Percentiles rank a stretch among this genome's conserved stretches.
These are phyloP conservation scores for Erigeron philadelphicus DNA, from an alignment of 140 eudicot genomes.

Conservation along the genomic window DNA sequence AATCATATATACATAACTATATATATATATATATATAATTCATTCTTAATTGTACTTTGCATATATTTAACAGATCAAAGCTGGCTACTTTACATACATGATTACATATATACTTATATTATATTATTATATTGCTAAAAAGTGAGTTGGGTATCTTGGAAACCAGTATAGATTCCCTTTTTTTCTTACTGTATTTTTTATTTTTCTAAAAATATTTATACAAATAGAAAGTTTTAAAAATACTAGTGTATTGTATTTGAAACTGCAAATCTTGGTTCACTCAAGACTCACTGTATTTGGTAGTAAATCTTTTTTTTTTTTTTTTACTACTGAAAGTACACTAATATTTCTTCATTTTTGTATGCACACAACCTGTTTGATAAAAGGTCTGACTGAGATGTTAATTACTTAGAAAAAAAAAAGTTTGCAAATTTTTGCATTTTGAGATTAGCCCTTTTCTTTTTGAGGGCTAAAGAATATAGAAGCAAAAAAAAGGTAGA, in stretches of 20 bases:
- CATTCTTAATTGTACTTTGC: constrained; percentile 21
- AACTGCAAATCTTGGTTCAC: constrained; percentile 8
- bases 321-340: background rate
- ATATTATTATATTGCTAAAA: constrained; percentile 7
- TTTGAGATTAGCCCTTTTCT: constrained; percentile 19
- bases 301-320: background rate
- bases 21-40: background rate
- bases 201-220: constrained; percentile 27
- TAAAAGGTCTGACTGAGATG: constrained; percentile 13
- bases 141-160: constrained; percentile 34
- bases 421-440: constrained; percentile 14
- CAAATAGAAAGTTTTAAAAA: constrained; percentile 18
- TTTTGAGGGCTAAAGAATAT: too few species aligned
- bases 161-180: constrained; percentile 31
- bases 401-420: constrained; percentile 1
- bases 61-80: constrained; percentile 14
- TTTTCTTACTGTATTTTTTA: background rate
- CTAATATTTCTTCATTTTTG: background rate
- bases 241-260: background rate
- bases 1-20: background rate
- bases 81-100: constrained; percentile 13
- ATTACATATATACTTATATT: background rate
- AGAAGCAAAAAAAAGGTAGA: too few species aligned
- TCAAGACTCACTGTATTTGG: background rate
- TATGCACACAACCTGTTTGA: constrained; percentile 27